These are phyloP conservation scores for Recurvomyces mirabilis DNA, from an alignment of 495 filamentous ascomycete species.

Conservation along the genomic window DNA sequence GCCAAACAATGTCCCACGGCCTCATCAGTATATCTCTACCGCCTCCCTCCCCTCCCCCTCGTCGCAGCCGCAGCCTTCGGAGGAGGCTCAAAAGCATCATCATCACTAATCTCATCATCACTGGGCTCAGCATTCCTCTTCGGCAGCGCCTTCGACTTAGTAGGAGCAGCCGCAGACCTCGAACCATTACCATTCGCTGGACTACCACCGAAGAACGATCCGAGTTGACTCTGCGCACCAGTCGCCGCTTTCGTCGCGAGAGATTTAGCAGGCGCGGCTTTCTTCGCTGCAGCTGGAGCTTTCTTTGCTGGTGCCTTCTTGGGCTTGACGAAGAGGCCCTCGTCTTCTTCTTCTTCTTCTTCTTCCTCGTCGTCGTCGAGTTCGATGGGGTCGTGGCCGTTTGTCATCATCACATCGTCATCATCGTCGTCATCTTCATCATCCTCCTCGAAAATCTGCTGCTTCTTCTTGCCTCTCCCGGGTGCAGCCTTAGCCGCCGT, in stretches of 20 bases:
- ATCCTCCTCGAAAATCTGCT: too few relatives aligned
- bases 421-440: constrained; percentile 29
- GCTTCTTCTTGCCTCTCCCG: not conserved
- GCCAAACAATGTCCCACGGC: too few relatives aligned
- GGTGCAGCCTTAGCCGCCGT: not conserved
- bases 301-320: constrained; percentile 32
- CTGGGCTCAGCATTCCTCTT: constrained; percentile 38
- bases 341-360: constrained; percentile 46
- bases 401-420: constrained; percentile 44
- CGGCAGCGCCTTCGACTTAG: constrained; percentile 4
- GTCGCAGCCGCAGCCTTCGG: constrained; percentile 26
- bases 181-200: not conserved
- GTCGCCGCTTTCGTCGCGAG: constrained; percentile 26
- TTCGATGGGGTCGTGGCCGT: not conserved
- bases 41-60: constrained; percentile 12
- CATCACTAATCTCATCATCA: constrained; percentile 59
- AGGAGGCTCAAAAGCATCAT: constrained; percentile 69
- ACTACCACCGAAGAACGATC: not conserved
- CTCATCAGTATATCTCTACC: constrained; percentile 1
- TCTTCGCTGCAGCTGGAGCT: constrained; percentile 24
- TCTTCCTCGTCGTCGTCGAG: constrained; percentile 48
- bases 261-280: constrained; percentile 8
- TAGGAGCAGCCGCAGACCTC: constrained; percentile 1
- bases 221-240: constrained; percentile 39
- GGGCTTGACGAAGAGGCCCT: constrained; percentile 44